Evolutionary conservation across 148 eudicot species (phyloP).

Genomic region (Polygonum maritimum): DNA sequence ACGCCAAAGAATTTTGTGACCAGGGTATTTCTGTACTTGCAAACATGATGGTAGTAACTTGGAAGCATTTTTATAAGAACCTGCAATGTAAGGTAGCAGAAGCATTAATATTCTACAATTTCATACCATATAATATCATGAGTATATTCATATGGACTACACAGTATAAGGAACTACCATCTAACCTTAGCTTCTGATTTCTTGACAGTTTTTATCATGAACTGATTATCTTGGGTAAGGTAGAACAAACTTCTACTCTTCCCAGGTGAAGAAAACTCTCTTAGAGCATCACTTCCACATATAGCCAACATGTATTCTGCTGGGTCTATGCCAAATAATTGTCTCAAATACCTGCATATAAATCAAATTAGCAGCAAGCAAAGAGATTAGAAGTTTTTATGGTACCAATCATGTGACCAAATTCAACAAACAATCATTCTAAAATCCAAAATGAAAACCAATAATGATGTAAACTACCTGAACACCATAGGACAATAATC

Average conservation of each 20-base stretch:
- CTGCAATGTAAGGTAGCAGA: slow-evolving; percentile 17
- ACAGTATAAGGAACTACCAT: neutral
- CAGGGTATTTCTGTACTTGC: slow-evolving; percentile 47
- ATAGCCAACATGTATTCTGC: slow-evolving; percentile 87
- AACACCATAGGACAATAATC: slow-evolving; percentile 77
- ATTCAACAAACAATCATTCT: neutral
- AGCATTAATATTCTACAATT: neutral
- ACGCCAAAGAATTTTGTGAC: slow-evolving; percentile 66
- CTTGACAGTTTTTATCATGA: slow-evolving; percentile 74
- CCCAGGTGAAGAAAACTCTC: slow-evolving; percentile 83
- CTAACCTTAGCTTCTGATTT: slow-evolving; percentile 81
- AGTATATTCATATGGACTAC: neutral
- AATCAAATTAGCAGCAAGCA: neutral
- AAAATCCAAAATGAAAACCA: neutral
- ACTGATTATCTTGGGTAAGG: slow-evolving; percentile 66
- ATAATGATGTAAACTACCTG: slow-evolving; percentile 26
- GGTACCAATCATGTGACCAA: neutral
- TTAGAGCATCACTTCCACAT: slow-evolving; percentile 72
- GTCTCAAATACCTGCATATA: slow-evolving; percentile 52
- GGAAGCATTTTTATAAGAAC: slow-evolving; percentile 73
- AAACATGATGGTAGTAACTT: slow-evolving; percentile 61
- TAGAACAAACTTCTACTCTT: slow-evolving; percentile 86
- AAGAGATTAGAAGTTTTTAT: neutral
- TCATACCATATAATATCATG: neutral
- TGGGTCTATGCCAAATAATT: slow-evolving; percentile 61